Evolutionary conservation across 1,139 yeast genomes (phyloP), one percentile per base, ranked within the genome.

Genomic region (Waltiozyma sp.): DNA sequence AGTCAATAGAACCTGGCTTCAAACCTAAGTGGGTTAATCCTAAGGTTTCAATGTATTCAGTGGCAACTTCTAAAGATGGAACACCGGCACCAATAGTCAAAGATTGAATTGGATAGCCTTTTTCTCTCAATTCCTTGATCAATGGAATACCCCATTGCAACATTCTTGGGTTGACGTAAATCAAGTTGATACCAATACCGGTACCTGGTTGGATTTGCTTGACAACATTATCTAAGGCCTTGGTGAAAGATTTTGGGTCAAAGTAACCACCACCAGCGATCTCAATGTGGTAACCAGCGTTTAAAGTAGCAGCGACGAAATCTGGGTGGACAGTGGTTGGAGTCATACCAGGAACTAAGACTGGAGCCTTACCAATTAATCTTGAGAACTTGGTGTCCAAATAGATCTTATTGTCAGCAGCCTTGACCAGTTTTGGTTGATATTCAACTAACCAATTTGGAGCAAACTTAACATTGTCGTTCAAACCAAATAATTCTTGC

Each of bases 81-180:
- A 91, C 98, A 75, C 99, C 99, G 43, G 99, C 99, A 72, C 98
- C 99, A 60, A 91, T 88, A 41, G 98, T 81, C 65, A 91, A 69
- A 45, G 96, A 89, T 67, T 91, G 96, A 56, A 91, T 81, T 54
- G 98, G 98, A 74, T 83, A 88, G 40, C 97, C 97, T 60, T 75
- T 80, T 54, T 77, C 83, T 69, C 98, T 81, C 64, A 91, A 75
- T 49, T 79, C 83, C 64, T 80, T 86, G 62, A 91, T 82, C 68
- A 91, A 75, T 47, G 98, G 98, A 63, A 93, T 88, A 67, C 95
- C 95, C 98, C 98, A 93, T 69, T 88, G 96, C 63, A 91, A 75
- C 91, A 89, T 86, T 66, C 91, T 77, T 60, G 99, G 99, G 68
- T 83, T 89, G 54, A 93, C 98, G 60, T 91, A 91, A 58, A 91